Conservation (phyloP, 768 basidiomycete genomes). For the Mycena galericulata region DNA sequence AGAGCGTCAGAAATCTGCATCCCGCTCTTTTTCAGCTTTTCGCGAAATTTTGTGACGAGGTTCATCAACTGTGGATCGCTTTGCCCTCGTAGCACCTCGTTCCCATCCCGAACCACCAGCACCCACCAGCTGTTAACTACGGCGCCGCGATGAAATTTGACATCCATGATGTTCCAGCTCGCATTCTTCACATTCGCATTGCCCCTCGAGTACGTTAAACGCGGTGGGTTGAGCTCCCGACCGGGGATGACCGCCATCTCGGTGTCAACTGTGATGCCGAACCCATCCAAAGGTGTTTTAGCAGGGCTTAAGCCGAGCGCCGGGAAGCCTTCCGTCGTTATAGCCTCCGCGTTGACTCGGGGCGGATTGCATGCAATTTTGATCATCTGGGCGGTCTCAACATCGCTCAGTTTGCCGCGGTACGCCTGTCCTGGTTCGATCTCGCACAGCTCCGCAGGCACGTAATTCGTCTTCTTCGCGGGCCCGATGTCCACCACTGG, state of each 20-base stretch:
- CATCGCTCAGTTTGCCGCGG: conserved; percentile 68
- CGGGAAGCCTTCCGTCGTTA: conserved; percentile 69
- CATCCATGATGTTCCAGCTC: conserved; percentile 82
- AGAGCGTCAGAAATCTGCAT: conserved; percentile 57
- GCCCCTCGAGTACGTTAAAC: conserved; percentile 65
- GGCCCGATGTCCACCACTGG: conserved; percentile 54
- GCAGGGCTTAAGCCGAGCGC: conserved; percentile 61
- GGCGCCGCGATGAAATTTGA: conserved; percentile 73
- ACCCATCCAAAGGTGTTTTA: conserved; percentile 58
- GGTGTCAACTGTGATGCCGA: conserved; percentile 66
- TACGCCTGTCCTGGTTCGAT: conserved; percentile 71
- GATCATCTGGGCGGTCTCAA: conserved; percentile 79
- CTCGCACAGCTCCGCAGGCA: conserved; percentile 80
- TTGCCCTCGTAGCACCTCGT: conserved; percentile 51
- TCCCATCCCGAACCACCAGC: conserved; percentile 69
- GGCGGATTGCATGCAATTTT: conserved; percentile 74
- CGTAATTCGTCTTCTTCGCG: conserved; percentile 43
- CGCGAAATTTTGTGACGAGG: conserved; percentile 65
- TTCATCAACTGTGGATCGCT: conserved; percentile 53
- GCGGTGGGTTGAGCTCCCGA: conserved; percentile 72
- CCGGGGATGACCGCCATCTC: conserved; percentile 75
- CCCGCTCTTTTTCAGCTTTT: conserved; percentile 70
- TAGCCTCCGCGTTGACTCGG: conserved; percentile 64
- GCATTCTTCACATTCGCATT: conserved; percentile 63
- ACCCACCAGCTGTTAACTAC: conserved; percentile 72